A percentile compares a stretch with the other conserved stretches of the same genome.
Evolutionary conservation across 192 early-diverging fungal genomes (phyloP).

Genomic region (Phycomyces blakesleeanus): DNA sequence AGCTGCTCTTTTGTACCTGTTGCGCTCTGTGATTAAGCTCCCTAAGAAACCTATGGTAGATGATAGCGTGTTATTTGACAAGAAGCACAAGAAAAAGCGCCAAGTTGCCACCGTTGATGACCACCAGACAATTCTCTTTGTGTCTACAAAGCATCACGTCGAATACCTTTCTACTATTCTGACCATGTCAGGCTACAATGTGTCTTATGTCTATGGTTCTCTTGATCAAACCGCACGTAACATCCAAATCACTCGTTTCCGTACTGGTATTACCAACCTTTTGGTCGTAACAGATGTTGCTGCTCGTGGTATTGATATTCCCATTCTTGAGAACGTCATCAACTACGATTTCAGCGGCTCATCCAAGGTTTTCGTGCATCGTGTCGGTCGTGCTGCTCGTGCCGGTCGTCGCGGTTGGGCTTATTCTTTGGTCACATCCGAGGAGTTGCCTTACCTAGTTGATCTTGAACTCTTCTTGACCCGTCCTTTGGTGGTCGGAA

Average conservation of each 20-base stretch:
- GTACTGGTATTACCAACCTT: conserved; percentile 70
- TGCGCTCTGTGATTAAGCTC: conserved; percentile 72
- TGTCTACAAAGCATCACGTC: conserved; percentile 96
- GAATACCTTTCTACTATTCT: conserved; percentile 86
- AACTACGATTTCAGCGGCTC: conserved; percentile 94
- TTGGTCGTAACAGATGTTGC: conserved; percentile 97
- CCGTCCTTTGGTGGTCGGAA: conserved; percentile 55
- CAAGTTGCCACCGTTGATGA: conserved; percentile 20
- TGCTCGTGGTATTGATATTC: conserved; percentile 99
- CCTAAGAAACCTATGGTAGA: conserved; percentile 46
- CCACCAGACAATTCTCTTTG: conserved; percentile 91
- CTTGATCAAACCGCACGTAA: conserved; percentile 90
- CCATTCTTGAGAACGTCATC: conserved; percentile 93
- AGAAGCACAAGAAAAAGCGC: conserved; percentile 32
- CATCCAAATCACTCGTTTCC: conserved; percentile 82
- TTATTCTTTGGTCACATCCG: conserved; percentile 78
- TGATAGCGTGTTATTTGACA: conserved; percentile 21
- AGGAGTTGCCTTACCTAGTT: conserved; percentile 89
- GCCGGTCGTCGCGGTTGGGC: conserved; percentile 93
- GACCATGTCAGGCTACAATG: conserved; percentile 61
- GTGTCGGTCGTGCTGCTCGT: conserved; percentile 94
- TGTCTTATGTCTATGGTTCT: conserved; percentile 91
- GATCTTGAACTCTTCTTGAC: conserved; percentile 92
- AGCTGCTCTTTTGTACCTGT: conserved; percentile 79
- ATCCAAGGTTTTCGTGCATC: conserved; percentile 94